These are phyloP conservation scores for Globisporangium mamillatum DNA, from an alignment of 352 stramenopile species.

Conservation along the genomic window DNA sequence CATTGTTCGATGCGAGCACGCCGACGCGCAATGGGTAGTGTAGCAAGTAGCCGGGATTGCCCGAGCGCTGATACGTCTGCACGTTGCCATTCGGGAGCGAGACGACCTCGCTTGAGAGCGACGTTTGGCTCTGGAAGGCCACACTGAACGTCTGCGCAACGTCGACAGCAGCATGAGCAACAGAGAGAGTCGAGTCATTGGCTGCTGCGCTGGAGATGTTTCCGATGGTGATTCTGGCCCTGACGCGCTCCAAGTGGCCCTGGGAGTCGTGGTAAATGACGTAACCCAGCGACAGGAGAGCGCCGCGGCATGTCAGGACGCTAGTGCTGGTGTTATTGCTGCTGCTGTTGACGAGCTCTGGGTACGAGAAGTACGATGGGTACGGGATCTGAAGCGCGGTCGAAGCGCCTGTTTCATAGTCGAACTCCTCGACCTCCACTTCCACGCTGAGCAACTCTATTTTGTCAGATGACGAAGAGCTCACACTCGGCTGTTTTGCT, in stretches of 20 bases:
- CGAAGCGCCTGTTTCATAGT: conserved; percentile 1
- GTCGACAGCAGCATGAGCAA: background rate
- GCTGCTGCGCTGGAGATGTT: conserved; percentile 10
- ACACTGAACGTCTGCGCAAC: conserved; percentile 34
- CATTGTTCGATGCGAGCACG: conserved; percentile 15
- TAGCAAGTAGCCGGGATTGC: conserved; percentile 36
- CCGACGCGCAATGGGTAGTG: conserved; percentile 38
- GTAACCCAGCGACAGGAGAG: conserved; percentile 25
- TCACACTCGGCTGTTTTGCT: conserved; percentile 23
- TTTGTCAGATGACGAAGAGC: background rate
- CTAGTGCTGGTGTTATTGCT: background rate
- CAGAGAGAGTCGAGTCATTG: background rate
- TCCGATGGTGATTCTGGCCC: conserved; percentile 24
- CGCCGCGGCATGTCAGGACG: conserved; percentile 20
- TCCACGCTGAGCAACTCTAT: conserved; percentile 16
- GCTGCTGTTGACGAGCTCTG: conserved; percentile 10
- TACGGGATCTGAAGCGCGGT: conserved; percentile 12
- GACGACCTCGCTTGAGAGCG: conserved; percentile 15
- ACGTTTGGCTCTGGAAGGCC: conserved; percentile 24
- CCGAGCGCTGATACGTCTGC: conserved; percentile 31
- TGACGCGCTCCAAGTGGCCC: conserved; percentile 24
- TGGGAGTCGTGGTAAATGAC: conserved; percentile 29
- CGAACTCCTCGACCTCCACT: conserved; percentile 20
- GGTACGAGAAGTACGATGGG: conserved; percentile 24
- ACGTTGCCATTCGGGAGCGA: conserved; percentile 37